phyloP scores from a whole-genome alignment of 306 rosid species.

The Luffa aegyptiaca region DNA sequence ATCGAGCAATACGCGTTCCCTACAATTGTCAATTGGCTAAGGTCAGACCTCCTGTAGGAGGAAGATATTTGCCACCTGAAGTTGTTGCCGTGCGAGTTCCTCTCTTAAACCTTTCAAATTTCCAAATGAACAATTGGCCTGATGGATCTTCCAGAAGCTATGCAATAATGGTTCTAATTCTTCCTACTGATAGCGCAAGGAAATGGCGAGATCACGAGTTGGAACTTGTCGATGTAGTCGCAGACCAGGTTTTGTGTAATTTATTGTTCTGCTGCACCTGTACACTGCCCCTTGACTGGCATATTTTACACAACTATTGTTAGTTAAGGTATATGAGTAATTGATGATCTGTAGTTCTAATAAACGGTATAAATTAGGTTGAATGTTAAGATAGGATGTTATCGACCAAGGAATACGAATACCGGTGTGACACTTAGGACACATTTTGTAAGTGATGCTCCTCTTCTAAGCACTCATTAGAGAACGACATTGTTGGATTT shows the following conservation, averaged over 20 bases:
- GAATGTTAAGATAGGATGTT: background rate
- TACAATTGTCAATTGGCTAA: conserved; percentile 62
- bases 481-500: background rate
- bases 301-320: background rate
- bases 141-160: conserved; percentile 63
- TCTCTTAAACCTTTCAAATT: conserved; percentile 64
- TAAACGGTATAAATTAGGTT: background rate
- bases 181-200: conserved; percentile 70
- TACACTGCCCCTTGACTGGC: background rate
- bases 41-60: conserved; percentile 65
- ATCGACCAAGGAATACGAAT: background rate
- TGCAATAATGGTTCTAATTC: conserved; percentile 91
- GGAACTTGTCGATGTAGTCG: conserved; percentile 88
- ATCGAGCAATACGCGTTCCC: conserved; percentile 57
- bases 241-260: conserved; percentile 62
- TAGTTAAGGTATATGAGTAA: background rate
- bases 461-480: background rate
- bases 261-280: conserved; percentile 9
- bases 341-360: background rate
- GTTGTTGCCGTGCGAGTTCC: conserved; percentile 92
- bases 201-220: conserved; percentile 89
- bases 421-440: background rate
- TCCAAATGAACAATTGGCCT: conserved; percentile 75
- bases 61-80: conserved; percentile 68
- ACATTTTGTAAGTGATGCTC: background rate